Conservation (phyloP, 2,329 filamentous ascomycete genomes). For the Aspergillus floridensis region DNA sequence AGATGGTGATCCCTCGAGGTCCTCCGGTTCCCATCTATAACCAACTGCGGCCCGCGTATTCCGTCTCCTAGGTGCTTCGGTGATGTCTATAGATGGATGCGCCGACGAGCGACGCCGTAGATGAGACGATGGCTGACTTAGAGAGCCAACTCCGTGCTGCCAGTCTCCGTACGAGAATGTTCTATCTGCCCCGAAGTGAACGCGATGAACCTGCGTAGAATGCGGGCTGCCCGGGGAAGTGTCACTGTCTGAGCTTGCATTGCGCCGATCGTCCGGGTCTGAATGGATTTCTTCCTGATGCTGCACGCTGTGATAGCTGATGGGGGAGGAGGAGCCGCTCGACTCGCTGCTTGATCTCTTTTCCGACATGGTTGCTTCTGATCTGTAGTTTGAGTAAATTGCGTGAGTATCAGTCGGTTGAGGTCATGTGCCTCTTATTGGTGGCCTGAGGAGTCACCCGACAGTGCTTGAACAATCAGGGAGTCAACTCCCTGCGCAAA, state of each 20-base stretch:
- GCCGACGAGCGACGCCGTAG: slow-evolving; percentile 1
- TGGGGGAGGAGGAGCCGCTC: background rate
- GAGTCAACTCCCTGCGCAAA: background rate
- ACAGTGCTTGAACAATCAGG: background rate
- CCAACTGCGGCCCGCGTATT: background rate
- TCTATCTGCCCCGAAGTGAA: slow-evolving; percentile 1
- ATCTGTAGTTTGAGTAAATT: background rate
- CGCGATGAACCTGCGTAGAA: background rate
- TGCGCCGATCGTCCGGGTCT: background rate
- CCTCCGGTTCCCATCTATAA: background rate
- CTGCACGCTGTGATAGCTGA: slow-evolving; percentile 5
- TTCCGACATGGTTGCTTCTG: background rate
- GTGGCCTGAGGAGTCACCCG: background rate
- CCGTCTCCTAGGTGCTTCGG: background rate
- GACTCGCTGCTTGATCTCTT: background rate
- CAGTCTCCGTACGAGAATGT: background rate
- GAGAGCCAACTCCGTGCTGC: background rate
- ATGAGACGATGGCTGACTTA: background rate
- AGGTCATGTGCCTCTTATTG: too few species aligned
- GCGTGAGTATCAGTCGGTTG: background rate
- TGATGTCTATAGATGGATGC: background rate
- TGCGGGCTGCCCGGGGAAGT: background rate
- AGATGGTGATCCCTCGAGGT: background rate
- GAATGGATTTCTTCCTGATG: background rate
- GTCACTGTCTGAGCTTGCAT: background rate